Percentiles rank a stretch among this genome's conserved stretches.
These are phyloP conservation scores for Parasitella parasitica DNA, from an alignment of 371 early-diverging fungal genomes.

Conservation along the genomic window DNA sequence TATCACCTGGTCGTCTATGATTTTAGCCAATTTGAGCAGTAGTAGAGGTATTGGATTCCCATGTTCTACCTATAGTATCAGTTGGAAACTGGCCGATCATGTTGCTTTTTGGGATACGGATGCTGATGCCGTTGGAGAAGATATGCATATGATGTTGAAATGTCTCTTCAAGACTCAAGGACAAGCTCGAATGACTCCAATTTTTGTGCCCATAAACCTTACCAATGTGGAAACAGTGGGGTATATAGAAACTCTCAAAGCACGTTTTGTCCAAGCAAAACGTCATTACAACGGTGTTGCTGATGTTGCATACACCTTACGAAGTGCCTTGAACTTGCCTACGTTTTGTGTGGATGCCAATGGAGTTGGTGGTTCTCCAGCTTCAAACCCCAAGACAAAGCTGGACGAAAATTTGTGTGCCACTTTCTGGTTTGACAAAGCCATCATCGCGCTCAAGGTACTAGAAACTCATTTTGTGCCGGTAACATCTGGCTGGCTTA, in stretches of 20 bases:
- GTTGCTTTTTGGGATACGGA: slow-evolving; percentile 74
- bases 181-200: slow-evolving; percentile 52
- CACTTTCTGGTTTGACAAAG: slow-evolving; percentile 24
- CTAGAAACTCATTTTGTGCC: slow-evolving; percentile 57
- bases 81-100: slow-evolving; percentile 57
- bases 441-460: slow-evolving; percentile 57
- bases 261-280: slow-evolving; percentile 63
- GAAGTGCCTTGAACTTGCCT: slow-evolving; percentile 6
- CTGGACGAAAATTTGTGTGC: not conserved
- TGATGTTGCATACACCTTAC: slow-evolving; percentile 35
- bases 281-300: slow-evolving; percentile 55
- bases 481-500: slow-evolving; percentile 55
- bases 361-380: slow-evolving; percentile 40
- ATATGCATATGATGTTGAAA: slow-evolving; percentile 76
- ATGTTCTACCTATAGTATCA: slow-evolving; percentile 68
- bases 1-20: slow-evolving; percentile 69
- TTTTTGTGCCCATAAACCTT: slow-evolving; percentile 67
- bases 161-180: slow-evolving; percentile 67
- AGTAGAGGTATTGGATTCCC: slow-evolving; percentile 62
- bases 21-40: slow-evolving; percentile 66
- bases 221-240: slow-evolving; percentile 65
- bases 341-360: slow-evolving; percentile 37
- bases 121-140: slow-evolving; percentile 73
- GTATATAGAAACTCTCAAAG: slow-evolving; percentile 43
- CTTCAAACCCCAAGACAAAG: not conserved